A percentile compares a stretch with the other conserved stretches of the same genome.
Conservation (phyloP, 225 moss, liverwort and hornwort genomes). For the Thuidium tamariscinum region DNA sequence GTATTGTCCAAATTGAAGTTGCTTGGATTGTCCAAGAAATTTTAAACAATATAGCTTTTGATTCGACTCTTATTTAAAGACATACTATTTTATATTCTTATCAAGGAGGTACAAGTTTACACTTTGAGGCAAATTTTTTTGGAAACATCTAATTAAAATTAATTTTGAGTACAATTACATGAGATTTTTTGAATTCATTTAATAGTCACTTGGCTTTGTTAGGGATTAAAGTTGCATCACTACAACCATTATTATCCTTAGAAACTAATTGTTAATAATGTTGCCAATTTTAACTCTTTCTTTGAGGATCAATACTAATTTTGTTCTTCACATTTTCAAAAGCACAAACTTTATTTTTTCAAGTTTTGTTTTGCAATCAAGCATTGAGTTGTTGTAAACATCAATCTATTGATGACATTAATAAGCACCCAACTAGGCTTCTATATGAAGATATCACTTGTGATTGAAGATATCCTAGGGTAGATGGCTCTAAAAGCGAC, state of each 20-base stretch:
- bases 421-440: neutral
- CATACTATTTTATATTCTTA: neutral
- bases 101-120: fast-evolving
- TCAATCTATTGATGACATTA: neutral
- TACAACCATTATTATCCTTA: neutral
- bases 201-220: fast-evolving
- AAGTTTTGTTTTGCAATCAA: neutral
- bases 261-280: neutral
- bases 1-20: too few species aligned
- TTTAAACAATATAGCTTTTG: too few species aligned
- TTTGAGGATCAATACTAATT: neutral
- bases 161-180: fast-evolving
- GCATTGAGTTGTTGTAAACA: neutral
- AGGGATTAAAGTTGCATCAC: too few species aligned
- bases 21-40: too few species aligned
- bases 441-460: neutral
- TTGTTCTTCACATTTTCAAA: neutral
- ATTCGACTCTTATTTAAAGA: neutral
- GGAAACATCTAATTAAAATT: too few species aligned
- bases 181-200: fast-evolving
- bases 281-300: neutral
- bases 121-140: neutral
- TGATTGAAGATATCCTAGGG: neutral
- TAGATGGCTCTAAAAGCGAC: too few species aligned
- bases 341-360: neutral